Conservation (phyloP, 1,284 basidiomycete species). For the Cutaneotrichosporon sp. region DNA sequence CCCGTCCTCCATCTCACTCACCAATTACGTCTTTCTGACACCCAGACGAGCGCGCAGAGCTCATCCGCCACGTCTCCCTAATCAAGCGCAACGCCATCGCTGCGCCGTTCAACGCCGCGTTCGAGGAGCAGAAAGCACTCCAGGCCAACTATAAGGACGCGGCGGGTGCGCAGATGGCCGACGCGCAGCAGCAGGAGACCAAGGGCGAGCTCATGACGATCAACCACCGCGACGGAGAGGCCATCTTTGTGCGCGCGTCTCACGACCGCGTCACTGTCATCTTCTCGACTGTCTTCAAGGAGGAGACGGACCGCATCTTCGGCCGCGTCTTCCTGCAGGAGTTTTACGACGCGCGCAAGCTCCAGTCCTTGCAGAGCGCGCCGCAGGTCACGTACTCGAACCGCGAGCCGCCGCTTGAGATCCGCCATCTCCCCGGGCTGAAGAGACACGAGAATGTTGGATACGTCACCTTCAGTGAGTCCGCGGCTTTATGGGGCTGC, state of each 20-base stretch:
- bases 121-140: constrained; percentile 79
- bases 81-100: constrained; percentile 93
- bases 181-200: constrained; percentile 49
- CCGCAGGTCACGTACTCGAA: constrained; percentile 98
- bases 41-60: constrained; percentile 71
- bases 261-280: constrained; percentile 96
- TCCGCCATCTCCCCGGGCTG: constrained; percentile 79
- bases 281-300: constrained; percentile 94
- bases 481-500: neutral
- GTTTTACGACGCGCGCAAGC: constrained; percentile 94
- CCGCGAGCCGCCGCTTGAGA: constrained; percentile 92
- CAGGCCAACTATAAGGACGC: constrained; percentile 59
- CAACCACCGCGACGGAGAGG: constrained; percentile 94
- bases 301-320: constrained; percentile 95
- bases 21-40: neutral
- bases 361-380: constrained; percentile 91
- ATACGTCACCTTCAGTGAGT: constrained; percentile 87
- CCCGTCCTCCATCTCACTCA: neutral
- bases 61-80: constrained; percentile 79
- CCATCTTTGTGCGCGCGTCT: constrained; percentile 90
- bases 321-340: constrained; percentile 98
- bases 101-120: constrained; percentile 90
- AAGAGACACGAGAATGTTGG: constrained; percentile 86
- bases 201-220: constrained; percentile 86
- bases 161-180: constrained; percentile 54